Conservation (phyloP, 768 basidiomycete species). For the Phlebiopsis flavidoalba region DNA sequence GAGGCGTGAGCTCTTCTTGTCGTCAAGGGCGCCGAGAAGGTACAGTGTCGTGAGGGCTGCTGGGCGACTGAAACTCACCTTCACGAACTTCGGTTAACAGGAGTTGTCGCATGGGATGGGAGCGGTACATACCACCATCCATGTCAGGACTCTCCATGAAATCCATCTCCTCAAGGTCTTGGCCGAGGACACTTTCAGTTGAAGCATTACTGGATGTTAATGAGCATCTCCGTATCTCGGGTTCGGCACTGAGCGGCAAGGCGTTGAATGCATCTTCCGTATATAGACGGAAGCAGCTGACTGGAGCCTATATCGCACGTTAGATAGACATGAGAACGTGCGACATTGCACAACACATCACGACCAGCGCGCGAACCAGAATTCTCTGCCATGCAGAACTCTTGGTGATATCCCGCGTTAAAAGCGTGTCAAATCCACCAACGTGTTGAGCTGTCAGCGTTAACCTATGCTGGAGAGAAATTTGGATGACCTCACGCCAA, state of each 20-base stretch:
- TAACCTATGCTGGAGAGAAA: background rate
- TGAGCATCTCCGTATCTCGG: conserved; percentile 88
- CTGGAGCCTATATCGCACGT: conserved; percentile 38
- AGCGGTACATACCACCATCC: conserved; percentile 57
- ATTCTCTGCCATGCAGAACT: conserved; percentile 91
- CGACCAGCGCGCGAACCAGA: conserved; percentile 97
- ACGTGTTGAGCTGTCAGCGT: conserved; percentile 24
- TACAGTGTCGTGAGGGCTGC: conserved; percentile 69
- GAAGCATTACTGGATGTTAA: conserved; percentile 78
- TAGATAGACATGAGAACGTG: conserved; percentile 28
- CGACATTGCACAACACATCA: conserved; percentile 32
- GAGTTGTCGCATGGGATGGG: conserved; percentile 18
- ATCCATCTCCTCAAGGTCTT: conserved; percentile 75
- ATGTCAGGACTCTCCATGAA: conserved; percentile 85
- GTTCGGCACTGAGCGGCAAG: conserved; percentile 65
- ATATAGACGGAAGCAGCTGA: conserved; percentile 89
- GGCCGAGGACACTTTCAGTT: conserved; percentile 81
- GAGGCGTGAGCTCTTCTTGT: conserved; percentile 57
- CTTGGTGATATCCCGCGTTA: conserved; percentile 79
- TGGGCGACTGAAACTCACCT: too few relatives aligned
- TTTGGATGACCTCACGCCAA: conserved; percentile 48
- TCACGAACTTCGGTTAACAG: conserved; percentile 39
- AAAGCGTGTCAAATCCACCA: conserved; percentile 87
- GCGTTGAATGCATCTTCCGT: conserved; percentile 73
- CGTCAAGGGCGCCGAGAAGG: conserved; percentile 74